Base-by-base conservation (phyloP, 225 moss, liverwort and hornwort genomes). In the Marchantia paleacea region DNA sequence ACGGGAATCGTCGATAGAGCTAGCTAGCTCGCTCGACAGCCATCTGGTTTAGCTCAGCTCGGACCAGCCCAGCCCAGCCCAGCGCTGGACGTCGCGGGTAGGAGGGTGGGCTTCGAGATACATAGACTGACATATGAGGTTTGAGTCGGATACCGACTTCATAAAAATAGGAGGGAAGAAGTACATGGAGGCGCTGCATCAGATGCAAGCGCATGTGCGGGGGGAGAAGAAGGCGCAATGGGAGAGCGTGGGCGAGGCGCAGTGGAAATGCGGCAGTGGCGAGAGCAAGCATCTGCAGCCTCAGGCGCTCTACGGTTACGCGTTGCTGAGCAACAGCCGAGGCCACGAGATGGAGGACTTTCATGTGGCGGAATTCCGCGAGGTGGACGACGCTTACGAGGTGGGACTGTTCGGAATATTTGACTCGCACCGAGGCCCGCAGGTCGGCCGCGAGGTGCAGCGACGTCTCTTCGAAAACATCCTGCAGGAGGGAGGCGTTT, bases 391-490 rank as follows among this genome's bases (percentile, higher is more conserved):
- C 30, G 87, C 86, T 16, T 82, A 92, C 81, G 97, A 97, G 89
- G 89, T 97, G 10, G 95, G 91, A 8, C 84, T 90, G 65, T 97
- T 97, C 61, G 97, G 83, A 11, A 77, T 95, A 20, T 97, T 93
- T 83, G 97, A 99, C 29, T 85, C 91, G 0, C 97, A 99, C 78
- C 83, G 78, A 0, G 88, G 93, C 15, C 75, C 87, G 0, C 75
- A 82, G 18, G 90, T 91, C 13, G 95, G 83, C 11, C 80, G 67
- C 19, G 76, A 90, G 78, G 69, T 99, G 78, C 89, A 94, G 85
- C 65, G 49, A 0, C 78, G 84, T 47, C 91, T 99, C 16, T 91
- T 99, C 49, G 81, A 91, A 25, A 92, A 88, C 84, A 94, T 99
- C 14, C 28, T 99, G 50, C 75, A 73, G 11, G 90, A 92, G 47